Percentiles rank a stretch among this genome's conserved stretches.
Conservation (phyloP, 352 stramenopile genomes). For the Globisporangium heterothallicum region DNA sequence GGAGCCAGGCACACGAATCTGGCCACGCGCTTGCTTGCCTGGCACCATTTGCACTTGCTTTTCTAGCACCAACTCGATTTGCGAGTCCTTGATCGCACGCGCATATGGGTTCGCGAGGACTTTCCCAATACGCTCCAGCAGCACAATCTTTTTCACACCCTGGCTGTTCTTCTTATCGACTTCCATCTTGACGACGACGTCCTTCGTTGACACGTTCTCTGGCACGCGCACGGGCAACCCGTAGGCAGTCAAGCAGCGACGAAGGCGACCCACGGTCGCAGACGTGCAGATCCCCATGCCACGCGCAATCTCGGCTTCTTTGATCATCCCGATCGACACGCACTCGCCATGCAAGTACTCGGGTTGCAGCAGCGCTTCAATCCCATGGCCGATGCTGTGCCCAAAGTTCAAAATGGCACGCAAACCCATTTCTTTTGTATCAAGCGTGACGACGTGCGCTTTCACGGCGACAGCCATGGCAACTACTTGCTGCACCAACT, state of each 20-base stretch:
- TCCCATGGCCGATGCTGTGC: conserved; percentile 98
- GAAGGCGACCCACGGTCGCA: conserved; percentile 62
- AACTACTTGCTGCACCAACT: conserved; percentile 60
- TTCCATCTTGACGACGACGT: conserved; percentile 81
- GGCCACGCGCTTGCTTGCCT: conserved; percentile 34
- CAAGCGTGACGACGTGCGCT: conserved; percentile 91
- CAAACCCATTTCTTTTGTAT: conserved; percentile 94
- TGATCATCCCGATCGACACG: conserved; percentile 95
- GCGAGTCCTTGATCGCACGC: conserved; percentile 56
- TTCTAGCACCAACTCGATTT: conserved; percentile 76
- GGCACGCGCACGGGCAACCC: conserved; percentile 65
- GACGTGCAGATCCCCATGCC: conserved; percentile 69
- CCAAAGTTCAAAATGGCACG: conserved; percentile 98
- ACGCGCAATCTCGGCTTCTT: conserved; percentile 92
- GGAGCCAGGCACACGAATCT: conserved; percentile 90
- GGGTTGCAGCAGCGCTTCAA: conserved; percentile 95
- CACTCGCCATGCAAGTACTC: conserved; percentile 96
- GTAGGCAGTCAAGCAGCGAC: conserved; percentile 64
- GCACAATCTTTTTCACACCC: conserved; percentile 77
- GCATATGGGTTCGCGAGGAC: conserved; percentile 68
- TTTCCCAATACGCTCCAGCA: conserved; percentile 67
- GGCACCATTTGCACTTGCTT: conserved; percentile 65
- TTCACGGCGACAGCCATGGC: conserved; percentile 89
- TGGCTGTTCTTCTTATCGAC: conserved; percentile 86
- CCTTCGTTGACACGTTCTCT: conserved; percentile 40